Evolutionary conservation across 345 rosid genomes (phyloP), one percentile per base, ranked within the genome.

Genomic region (Gossypium herbaceum): DNA sequence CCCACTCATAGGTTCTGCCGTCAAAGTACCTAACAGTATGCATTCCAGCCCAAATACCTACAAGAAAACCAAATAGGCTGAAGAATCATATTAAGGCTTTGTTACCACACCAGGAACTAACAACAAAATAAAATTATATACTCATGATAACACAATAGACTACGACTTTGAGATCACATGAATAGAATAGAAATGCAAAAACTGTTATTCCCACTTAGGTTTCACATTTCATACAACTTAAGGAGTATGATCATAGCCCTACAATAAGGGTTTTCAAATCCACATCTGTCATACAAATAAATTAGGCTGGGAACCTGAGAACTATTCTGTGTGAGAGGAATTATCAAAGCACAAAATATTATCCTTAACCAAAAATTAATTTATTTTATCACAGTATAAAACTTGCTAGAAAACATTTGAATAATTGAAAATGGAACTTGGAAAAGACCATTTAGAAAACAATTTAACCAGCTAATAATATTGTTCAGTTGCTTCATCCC

Each of bases 41-140:
- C 99, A 95, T 93, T 78, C 98, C 98, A 48, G 96, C 98, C 98
- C 98, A 91, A 39, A 94, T 94, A 41, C 98, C 99, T 95, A 84
- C 77, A 72, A 81, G 69, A 2, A 77, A n/a, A 75, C 58, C 74
- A 75, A 50, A 51, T 11, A 10, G 13, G n/a, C 27, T n/a, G 29
- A 25, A 73, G 72, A 43, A 41, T 41, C 41, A 39, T 34, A 34
- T 48, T 7, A 24, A 67, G 10, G 12, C 52, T 66, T 22, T 10
- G 9, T 4, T 65, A 41, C 27, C 15, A 29, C 8, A 19, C 27
- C 27, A 43, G 69, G 41, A 65, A 64, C 69, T 65, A 7, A n/a
- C 11, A 44, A 66, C 52, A 65, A 43, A 65, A 65, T n/a, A 65
- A n/a, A 12, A 27, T 2, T 16, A n/a, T 10, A 66, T 43, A 44